Evolutionary conservation across 2,329 filamentous ascomycete species (phyloP), one percentile per base, ranked within the genome.

Genomic region (Lecanosticta acicola): DNA sequence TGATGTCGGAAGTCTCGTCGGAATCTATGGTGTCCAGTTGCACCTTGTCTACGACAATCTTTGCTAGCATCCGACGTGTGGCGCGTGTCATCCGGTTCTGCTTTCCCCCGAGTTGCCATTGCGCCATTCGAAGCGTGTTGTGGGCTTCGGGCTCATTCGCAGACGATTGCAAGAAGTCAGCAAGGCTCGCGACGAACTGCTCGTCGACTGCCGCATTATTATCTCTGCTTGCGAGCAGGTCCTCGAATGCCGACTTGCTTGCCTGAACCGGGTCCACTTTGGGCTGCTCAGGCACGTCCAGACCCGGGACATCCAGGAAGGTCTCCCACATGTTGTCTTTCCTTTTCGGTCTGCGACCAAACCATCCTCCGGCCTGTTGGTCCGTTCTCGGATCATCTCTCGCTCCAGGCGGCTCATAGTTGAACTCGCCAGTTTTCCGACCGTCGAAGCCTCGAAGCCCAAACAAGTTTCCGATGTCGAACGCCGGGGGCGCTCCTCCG

Each of bases 391-490:
- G 29, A 11, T 9, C 17, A 18, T 32, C 29, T 18, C 14, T 14
- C 29, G 11, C 24, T 4, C 46, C 46, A 20, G 60, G 60, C 21
- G 61, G 40, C 34, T 53, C 51, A 54, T 56, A 64, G 32, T 46
- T 52, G 50, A 57, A 58, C 41, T 51, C 52, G 32, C 39, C 44
- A 8, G 24, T 21, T 32, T 35, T 46, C 13, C 20, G 44, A 34
- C 18, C 43, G 24, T 37, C 45, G 46, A 42, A 53, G 39, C 46
- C 39, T 16, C 53, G 52, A 20, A 56, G 44, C 4, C 61, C 62
- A 35, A 63, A 61, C 10, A 64, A 48, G 7, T 57, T 53, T 9
- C 59, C 60, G 41, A 62, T 53, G 41, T 64, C 63, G 20, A 51
- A 41, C 21, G 44, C 51, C 17, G 49, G 38, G 17, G 54, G 19